A percentile compares a stretch with the other conserved stretches of the same genome.
Evolutionary conservation across 2,329 filamentous ascomycete species (phyloP).

Genomic region (Magnaporthiopsis incrustans): DNA sequence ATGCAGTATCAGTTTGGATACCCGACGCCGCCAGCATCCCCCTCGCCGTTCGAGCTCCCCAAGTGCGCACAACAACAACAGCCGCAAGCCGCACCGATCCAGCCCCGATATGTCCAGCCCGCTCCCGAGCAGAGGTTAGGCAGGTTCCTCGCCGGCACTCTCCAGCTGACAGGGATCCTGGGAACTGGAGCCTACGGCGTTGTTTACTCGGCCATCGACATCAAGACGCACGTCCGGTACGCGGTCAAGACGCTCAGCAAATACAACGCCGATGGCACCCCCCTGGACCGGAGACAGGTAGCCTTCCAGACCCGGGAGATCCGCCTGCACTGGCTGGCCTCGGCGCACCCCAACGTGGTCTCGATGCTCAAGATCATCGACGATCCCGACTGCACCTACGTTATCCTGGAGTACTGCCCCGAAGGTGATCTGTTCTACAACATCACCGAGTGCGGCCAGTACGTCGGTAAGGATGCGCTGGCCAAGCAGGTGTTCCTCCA

Average conservation of each 20-base stretch:
- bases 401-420: slow-evolving; percentile 93
- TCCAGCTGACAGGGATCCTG: slow-evolving; percentile 77
- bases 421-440: slow-evolving; percentile 96
- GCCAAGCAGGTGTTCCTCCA: slow-evolving; percentile 86
- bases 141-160: slow-evolving; percentile 69
- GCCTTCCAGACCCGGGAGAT: slow-evolving; percentile 93
- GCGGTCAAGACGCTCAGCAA: slow-evolving; percentile 98
- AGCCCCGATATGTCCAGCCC: slow-evolving; percentile 44
- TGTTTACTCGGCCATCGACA: slow-evolving; percentile 82
- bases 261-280: slow-evolving; percentile 60
- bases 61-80: slow-evolving; percentile 31
- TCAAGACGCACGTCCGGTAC: slow-evolving; percentile 73
- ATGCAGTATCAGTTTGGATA: slow-evolving; percentile 34
- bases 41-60: slow-evolving; percentile 39
- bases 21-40: slow-evolving; percentile 50
- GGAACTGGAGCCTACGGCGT: slow-evolving; percentile 95
- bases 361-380: slow-evolving; percentile 92
- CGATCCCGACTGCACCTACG: slow-evolving; percentile 84
- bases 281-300: slow-evolving; percentile 74
- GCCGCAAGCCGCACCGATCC: slow-evolving; percentile 28
- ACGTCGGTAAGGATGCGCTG: slow-evolving; percentile 84
- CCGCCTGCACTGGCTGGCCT: slow-evolving; percentile 80
- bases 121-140: slow-evolving; percentile 81
- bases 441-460: slow-evolving; percentile 91
- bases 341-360: slow-evolving; percentile 85